Evolutionary conservation across 768 basidiomycete genomes (phyloP), one percentile per base, ranked within the genome.

Genomic region (Podaxis mareebaensis): DNA sequence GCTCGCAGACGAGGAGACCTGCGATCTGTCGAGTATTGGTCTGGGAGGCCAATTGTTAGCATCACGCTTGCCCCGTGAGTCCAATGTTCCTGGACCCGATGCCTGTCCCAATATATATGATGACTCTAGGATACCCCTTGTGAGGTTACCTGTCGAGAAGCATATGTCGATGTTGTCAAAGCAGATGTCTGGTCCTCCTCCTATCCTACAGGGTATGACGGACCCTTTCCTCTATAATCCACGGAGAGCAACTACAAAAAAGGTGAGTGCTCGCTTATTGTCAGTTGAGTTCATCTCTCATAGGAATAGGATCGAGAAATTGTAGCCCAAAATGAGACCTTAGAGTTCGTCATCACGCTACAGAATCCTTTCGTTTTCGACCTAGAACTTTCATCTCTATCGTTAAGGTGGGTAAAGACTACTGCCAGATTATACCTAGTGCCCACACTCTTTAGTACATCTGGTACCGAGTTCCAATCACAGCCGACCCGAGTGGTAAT

Each of bases 191-290:
- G 76, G 77, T 26, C 70, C 78, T 3, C 76, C 75, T 28, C 81
- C 87, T 2, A 78, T 89, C 53, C 74, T 90, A 3, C 77, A 80
- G 48, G 87, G 87, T 3, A 77, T 79, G 33, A 84, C 82, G 22
- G 91, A 95, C 72, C 90, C 92, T 1, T 98, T 98, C 76, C 77
- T 99, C 62, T 97, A 97, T 73, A 95, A 98, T 72, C 96, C 96
- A 2, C 81, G 96, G 62, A 87, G 84, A 70, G 75, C 83, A 6
- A 74, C 78, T 46, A 76, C 80, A 33, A 79, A 80, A 15, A 87
- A 88, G 80, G 91, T 92, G 48, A 69, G 79, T 66, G 30, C 7
- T 4, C 53, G 51, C 12, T 52, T 24, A 24, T 28, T 12, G 20
- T 13, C 20, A 3, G 36, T 8, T 13, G 5, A n/a, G 15, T 42